Base-by-base conservation (phyloP, 352 stramenopile species). In the Vaucheria bursata region DNA sequence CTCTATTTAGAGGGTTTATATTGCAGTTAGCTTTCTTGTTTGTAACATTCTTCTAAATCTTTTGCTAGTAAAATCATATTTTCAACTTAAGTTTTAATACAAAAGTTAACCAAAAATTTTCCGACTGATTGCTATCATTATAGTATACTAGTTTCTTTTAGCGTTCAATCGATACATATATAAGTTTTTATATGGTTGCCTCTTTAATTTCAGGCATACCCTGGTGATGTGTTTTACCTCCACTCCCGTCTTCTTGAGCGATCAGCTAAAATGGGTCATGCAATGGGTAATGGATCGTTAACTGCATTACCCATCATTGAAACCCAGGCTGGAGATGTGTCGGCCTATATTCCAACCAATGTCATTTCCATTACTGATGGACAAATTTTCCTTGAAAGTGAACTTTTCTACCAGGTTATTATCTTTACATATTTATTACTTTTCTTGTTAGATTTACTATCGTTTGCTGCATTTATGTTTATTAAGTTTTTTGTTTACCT, bases 321-420 rank as follows among this genome's bases (percentile, higher is more conserved):
- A 86, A 95, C 91, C 71, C 91, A 95, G 84, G 91, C 89, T 59
- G 91, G 91, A 85, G 91, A 95, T 87, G 91, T 95, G 85, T 94
- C 91, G 39, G 91, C 91, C 33, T 95, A 94, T 86, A 94, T 95
- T 87, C 91, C 91, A 67, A 95, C 91, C 71, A 95, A 95, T 74
- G 91, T 95, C 32, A 95, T 95, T 87, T 93, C 88, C 80, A 95
- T 95, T 87, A 95, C 91, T 25, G 91, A 95, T 87, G 91, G 91
- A 85, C 91, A 95, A 73, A 95, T 95, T 84, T 95, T 95, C 87
- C 87, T 95, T 66, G 90, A 95, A 84, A 90, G 88, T 52, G 90
- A 95, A 82, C 86, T 95, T 18, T 95, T 95, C 86, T 93, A 95
- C 88, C 32, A 34, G 59, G 59, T 69, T 5, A 6, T 6, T 38